Base-by-base conservation (phyloP, 148 eudicot genomes). In the Beta vulgaris region DNA sequence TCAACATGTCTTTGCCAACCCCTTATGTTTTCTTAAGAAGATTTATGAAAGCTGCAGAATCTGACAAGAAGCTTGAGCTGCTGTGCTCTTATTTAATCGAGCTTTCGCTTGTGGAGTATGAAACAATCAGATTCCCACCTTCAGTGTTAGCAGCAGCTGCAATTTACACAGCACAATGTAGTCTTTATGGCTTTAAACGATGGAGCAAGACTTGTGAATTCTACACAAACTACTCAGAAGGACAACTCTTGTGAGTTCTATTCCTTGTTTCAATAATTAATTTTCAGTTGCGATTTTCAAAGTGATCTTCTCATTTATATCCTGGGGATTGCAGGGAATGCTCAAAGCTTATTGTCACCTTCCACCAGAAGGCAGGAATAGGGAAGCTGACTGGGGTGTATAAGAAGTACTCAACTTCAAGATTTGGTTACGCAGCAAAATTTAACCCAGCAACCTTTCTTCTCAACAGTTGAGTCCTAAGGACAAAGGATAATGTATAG, bases 81-180 rank as follows among this genome's bases (percentile, higher is more conserved):
- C 23, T 89, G 62, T 85, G 96, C 0, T 91, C 85, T 84, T 91
- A 86, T 84, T 59, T 93, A 73, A 84, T 86, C 12, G 98, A 93
- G 85, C 86, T 93, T 51, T 87, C 88, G 78, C 78, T 91, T 13
- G 87, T 91, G 31, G 96, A 91, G 74, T 85, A 91, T 55, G 93
- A 93, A 61, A 93, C 85, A 93, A 85, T 93, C 62, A 82, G 83
- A 75, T 91, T 79, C 82, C 85, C 88, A 25, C 93, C 98, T 14
- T 93, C 98, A 7, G 74, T 82, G 36, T 62, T 93, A 58, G 93
- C 96, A 32, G 98, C 98, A 31, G 91, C 96, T 49, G 93, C 98
- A 26, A 81, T 89, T 44, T 93, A 78, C 77, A 89, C 93, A 23
- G 96, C 91, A 44, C 89, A 88, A 75, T 86, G 84, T 73, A 80